These are phyloP conservation scores for Tetraselmis chui DNA, from an alignment of 139 green algal species.

Conservation along the genomic window DNA sequence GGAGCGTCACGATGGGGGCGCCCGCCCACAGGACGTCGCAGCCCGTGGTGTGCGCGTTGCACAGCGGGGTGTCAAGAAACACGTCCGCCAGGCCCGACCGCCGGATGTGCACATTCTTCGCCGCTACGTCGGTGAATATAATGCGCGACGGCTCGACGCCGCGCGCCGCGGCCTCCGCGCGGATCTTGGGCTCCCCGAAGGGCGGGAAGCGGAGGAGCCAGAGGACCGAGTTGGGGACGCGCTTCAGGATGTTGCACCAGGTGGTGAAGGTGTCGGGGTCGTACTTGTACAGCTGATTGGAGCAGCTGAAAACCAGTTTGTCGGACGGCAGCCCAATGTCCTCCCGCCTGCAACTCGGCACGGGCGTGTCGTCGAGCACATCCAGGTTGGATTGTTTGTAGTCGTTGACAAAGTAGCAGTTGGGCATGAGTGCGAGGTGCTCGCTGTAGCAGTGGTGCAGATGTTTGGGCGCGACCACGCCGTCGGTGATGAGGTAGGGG, in stretches of 20 bases:
- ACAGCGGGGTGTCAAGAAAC: constrained; percentile 86
- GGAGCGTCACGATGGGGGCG: constrained; percentile 81
- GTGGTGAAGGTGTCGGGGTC: constrained; percentile 77
- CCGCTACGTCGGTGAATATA: constrained; percentile 88
- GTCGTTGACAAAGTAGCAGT: constrained; percentile 94
- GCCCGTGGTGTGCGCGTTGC: constrained; percentile 89
- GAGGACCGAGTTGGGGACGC: constrained; percentile 66
- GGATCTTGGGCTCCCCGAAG: constrained; percentile 63
- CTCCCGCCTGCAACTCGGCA: constrained; percentile 21
- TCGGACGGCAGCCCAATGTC: constrained; percentile 69
- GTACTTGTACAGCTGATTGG: constrained; percentile 91
- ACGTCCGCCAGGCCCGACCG: constrained; percentile 77
- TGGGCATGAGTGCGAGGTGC: constrained; percentile 70
- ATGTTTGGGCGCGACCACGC: constrained; percentile 50
- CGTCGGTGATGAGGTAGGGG: constrained; percentile 78
- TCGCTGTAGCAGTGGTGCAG: constrained; percentile 74
- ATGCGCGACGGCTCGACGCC: constrained; percentile 64
- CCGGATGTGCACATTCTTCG: constrained; percentile 75
- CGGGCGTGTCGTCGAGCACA: constrained; percentile 41
- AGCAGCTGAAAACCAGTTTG: constrained; percentile 72
- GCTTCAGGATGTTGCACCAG: constrained; percentile 72
- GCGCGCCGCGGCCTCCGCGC: constrained; percentile 15
- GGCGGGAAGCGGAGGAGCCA: constrained; percentile 89
- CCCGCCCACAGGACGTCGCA: constrained; percentile 89
- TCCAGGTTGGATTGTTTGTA: constrained; percentile 67